Base-by-base conservation (phyloP, 2,329 filamentous ascomycete species). In the Epicoccum nigrum region DNA sequence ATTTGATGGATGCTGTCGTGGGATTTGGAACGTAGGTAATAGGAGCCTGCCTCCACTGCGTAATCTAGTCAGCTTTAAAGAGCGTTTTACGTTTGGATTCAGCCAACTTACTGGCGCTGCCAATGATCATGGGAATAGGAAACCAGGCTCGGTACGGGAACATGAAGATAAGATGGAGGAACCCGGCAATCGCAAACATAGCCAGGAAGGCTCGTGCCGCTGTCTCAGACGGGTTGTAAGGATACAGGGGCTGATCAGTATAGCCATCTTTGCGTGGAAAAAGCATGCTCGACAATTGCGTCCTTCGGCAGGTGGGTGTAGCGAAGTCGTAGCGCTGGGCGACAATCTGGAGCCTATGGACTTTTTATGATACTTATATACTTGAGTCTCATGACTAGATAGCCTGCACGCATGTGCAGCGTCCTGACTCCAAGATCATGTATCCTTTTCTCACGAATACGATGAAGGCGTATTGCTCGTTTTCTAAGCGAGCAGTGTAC, bases 51-150 rank as follows among this genome's bases (percentile, higher is more conserved):
- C 42, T 59, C 56, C 32, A 51, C 51, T 59, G 9, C 11, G n/a
- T n/a, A n/a, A n/a, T n/a, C n/a, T n/a, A n/a, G n/a, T n/a, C n/a
- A n/a, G n/a, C n/a, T n/a, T n/a, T n/a, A n/a, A n/a, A n/a, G n/a
- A n/a, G n/a, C n/a, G n/a, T n/a, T n/a, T n/a, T n/a, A n/a, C n/a
- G n/a, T n/a, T n/a, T n/a, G n/a, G n/a, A n/a, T n/a, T n/a, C n/a
- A n/a, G n/a, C n/a, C 7, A 12, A 34, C 70, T 53, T 69, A 81
- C 79, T 81, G 9, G 76, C 43, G 16, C 76, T 76, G 17, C 80
- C 80, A n/a, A 82, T 62, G 4, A 79, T 53, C 43, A 83, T 79
- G 0, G 81, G 77, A 3, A 80, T 74, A 54, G 80, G 77, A 59
- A 79, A 83, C 76, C 77, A 81, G 9, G 45, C 28, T 21, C 46